Base-by-base conservation (phyloP, 495 filamentous ascomycete genomes). In the Hypoxylon subgilvum region DNA sequence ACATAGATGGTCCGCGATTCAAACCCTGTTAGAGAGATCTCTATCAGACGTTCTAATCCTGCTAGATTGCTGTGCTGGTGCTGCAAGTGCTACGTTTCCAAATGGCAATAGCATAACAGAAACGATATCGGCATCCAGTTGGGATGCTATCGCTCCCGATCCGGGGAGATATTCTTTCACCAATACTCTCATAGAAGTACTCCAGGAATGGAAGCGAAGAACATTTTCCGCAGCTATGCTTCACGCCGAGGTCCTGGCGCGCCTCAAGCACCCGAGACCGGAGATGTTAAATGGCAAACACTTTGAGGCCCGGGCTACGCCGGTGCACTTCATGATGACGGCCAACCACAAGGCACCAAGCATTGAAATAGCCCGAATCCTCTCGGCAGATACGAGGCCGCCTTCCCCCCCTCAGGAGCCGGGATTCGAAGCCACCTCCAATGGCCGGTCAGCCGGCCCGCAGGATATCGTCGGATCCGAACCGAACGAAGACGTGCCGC, bases 281-380 rank as follows among this genome's bases (percentile, higher is more conserved):
- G 74, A 78, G 61, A 65, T 74, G 49, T 70, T 74, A 41, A 79
- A 81, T 44, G 79, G 79, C 27, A 77, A 73, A 43, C 74, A 74
- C 35, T 76, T 78, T 42, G 79, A 82, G 50, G 74, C 77, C 19
- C 69, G 79, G 27, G 69, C 74, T 7, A 82, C 79, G 13, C 79
- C 79, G 0, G 76, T 82, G 5, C 78, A 82, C 55, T 79, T 79
- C 41, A 78, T 80, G 72, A 79, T 79, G 76, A 80, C 78, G 2
- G 74, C 75, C 22, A 77, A 82, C 45, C 74, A 78, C 61, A 79
- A 69, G 36, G 77, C 77, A n/a, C 76, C 73, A 5, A 80, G 77
- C 25, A 81, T 81, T 38, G 78, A 81, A 56, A 56, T 81, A 18
- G 67, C 71, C 23, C 65, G 68, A n/a, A 61, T 76, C 2, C 27